Base-by-base conservation (phyloP, 2,329 filamentous ascomycete species). In the Diplodia scrobiculata region DNA sequence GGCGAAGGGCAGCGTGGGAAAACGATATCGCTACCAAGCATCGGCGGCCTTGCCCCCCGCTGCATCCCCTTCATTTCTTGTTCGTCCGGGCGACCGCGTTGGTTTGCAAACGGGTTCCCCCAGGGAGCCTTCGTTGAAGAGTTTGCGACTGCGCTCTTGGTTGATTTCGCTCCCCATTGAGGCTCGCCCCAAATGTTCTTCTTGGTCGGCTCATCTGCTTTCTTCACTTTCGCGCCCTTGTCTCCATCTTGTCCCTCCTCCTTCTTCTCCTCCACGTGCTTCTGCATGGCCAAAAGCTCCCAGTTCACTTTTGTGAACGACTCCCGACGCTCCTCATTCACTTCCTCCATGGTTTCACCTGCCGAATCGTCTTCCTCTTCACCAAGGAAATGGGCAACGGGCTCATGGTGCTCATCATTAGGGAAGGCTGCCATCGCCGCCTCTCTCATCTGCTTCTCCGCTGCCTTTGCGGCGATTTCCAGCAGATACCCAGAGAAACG, bases 1-100 rank as follows among this genome's bases (percentile, higher is more conserved):
- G 94, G 94, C 29, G 93, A 97, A 10, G 85, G 83, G 74, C 92
- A 97, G 74, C 85, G 86, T 38, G 92, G 91, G 75, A 97, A 96
- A 29, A 84, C 82, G 65, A 98, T 84, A 70, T 96, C 90, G 66
- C 83, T 80, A 66, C 94, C 94, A 11, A 97, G 86, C 92, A 98
- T 96, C 10, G 94, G 94, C 48, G 94, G 94, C 50, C 83, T 84
- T 29, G 84, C 84, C 51, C 82, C 81, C 68, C 87, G 87, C 25
- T 83, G 83, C 80, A 87, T 84, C 29, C 82, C 81, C 68, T 83
- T 79, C 47, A 86, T 69, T 67, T 82, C 80, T 21, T 70, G 71
- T 65, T 82, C 78, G 48, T 73, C 75, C 14, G 29, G 51, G 25
- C 51, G 66, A 13, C 59, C 66, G 47, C 60, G 50, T 60, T 77